Percentiles rank a stretch among this genome's conserved stretches.
Evolutionary conservation across 306 rosid species (phyloP).

Genomic region (Prunus kanzakura): DNA sequence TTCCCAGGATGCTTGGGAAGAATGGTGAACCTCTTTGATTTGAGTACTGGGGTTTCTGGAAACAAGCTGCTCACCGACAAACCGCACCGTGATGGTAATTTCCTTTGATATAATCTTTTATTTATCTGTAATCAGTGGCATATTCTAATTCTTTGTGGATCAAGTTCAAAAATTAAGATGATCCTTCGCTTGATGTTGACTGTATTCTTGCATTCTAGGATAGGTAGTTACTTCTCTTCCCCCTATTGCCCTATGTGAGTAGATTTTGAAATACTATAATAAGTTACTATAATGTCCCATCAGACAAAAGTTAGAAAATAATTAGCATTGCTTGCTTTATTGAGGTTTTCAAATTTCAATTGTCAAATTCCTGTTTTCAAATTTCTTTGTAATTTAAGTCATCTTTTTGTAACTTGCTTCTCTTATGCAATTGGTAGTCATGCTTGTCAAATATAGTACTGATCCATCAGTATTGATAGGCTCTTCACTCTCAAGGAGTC

Average conservation of each 20-base stretch:
- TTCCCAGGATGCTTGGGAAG: constrained; percentile 94
- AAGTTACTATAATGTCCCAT: not conserved
- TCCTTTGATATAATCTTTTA: constrained; percentile 5
- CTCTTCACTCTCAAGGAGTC: constrained; percentile 58
- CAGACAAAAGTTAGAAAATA: not conserved
- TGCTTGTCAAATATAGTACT: not conserved
- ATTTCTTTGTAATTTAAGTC: not conserved
- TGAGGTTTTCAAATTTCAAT: not conserved
- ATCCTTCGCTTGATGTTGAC: not conserved
- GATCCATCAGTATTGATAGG: constrained; percentile 39
- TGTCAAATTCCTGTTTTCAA: not conserved
- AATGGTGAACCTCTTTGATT: constrained; percentile 90
- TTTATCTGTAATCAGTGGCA: not conserved
- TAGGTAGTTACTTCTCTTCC: not conserved
- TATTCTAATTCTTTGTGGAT: not conserved
- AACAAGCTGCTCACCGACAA: constrained; percentile 76
- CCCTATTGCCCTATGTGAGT: not conserved
- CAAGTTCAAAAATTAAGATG: not conserved
- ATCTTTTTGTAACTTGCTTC: not conserved
- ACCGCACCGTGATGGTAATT: constrained; percentile 74
- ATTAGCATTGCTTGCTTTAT: not conserved
- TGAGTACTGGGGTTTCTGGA: constrained; percentile 56
- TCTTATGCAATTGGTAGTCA: constrained; percentile 13
- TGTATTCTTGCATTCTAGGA: not conserved
- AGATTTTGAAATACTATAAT: too few relatives aligned